These are phyloP conservation scores for Jasminum sambac DNA, from an alignment of 257 asterid species.

Conservation along the genomic window DNA sequence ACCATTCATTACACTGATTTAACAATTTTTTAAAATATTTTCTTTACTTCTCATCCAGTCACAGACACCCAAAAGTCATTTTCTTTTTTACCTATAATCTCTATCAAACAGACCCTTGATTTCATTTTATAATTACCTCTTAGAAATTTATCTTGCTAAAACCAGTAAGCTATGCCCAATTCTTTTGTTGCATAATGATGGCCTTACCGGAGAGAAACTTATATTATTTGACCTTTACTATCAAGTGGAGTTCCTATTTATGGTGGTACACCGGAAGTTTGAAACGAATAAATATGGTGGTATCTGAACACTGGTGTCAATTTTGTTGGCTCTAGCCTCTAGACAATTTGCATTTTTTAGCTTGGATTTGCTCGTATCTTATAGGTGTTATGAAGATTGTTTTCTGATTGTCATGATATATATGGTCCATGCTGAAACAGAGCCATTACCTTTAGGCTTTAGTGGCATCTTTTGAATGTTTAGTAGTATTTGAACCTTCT, in stretches of 20 bases:
- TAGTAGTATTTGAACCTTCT: not conserved
- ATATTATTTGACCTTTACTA: not conserved
- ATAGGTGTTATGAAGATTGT: not conserved
- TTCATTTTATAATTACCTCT: not conserved
- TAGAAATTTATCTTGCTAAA: slow-evolving; percentile 1
- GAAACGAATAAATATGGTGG: not conserved
- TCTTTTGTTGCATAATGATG: slow-evolving; percentile 1
- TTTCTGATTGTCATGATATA: not conserved
- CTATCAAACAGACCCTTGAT: not conserved
- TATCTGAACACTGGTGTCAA: not conserved
- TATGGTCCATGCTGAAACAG: not conserved
- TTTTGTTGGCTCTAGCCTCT: not conserved
- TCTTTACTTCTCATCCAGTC: too few relatives aligned
- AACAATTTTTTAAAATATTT: too few relatives aligned
- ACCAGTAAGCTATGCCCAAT: slow-evolving; percentile 4
- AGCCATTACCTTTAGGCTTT: not conserved
- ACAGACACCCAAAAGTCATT: too few relatives aligned
- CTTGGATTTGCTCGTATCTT: not conserved
- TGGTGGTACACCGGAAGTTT: not conserved
- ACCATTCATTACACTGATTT: too few relatives aligned
- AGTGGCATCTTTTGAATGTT: not conserved
- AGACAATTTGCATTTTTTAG: not conserved
- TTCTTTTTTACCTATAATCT: too few relatives aligned
- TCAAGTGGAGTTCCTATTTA: not conserved
- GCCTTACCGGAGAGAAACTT: not conserved